Evolutionary conservation across 441 rosid genomes (phyloP).

Genomic region (Populus hybrid): DNA sequence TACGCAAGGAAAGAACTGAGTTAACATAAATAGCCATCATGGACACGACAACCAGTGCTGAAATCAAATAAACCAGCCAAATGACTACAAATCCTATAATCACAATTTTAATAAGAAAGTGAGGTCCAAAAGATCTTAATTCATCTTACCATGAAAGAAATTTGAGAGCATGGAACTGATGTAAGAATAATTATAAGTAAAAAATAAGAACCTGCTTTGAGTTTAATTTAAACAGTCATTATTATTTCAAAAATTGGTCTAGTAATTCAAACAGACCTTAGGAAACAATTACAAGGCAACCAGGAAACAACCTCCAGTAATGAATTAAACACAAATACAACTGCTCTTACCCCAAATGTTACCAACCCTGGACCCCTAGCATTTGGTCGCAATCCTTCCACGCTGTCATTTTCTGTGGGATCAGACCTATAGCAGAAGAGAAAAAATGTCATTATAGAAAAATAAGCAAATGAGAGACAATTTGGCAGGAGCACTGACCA

Average conservation of each 20-base stretch:
- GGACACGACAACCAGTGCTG: not conserved
- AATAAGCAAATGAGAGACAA: not conserved
- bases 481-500: slow-evolving; percentile 53
- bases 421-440: slow-evolving; percentile 71
- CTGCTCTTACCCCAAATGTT: slow-evolving; percentile 84
- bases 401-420: slow-evolving; percentile 99
- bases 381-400: slow-evolving; percentile 96
- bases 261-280: not conserved
- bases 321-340: not conserved
- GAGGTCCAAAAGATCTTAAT: not conserved
- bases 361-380: slow-evolving; percentile 99
- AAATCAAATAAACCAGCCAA: not conserved
- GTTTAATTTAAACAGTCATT: not conserved
- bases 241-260: not conserved
- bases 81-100: not conserved
- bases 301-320: not conserved
- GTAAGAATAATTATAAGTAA: not conserved
- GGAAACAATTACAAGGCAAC: not conserved
- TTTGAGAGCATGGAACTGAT: not conserved
- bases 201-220: not conserved
- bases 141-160: not conserved
- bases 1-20: not conserved
- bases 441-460: slow-evolving; percentile 6
- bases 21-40: not conserved
- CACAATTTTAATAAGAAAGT: not conserved